These are phyloP conservation scores for Terana coerulea DNA, from an alignment of 768 basidiomycete species.

Conservation along the genomic window DNA sequence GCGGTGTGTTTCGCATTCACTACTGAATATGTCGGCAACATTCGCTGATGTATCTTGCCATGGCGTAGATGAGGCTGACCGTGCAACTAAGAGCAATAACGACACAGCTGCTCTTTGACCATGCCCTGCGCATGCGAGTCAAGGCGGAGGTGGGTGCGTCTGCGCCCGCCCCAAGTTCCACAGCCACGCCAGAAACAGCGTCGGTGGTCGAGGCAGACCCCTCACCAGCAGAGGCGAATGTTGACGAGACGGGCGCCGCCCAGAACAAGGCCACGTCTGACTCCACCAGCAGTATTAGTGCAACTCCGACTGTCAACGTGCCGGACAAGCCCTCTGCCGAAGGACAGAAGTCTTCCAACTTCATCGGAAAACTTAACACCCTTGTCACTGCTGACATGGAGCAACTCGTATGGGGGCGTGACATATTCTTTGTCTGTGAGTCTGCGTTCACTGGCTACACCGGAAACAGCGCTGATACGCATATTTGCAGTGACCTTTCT, in stretches of 20 bases:
- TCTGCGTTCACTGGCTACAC: constrained; percentile 36
- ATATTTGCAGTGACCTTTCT: constrained; percentile 32
- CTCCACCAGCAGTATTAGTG: too few species aligned
- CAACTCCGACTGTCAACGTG: constrained; percentile 13
- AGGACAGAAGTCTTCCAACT: constrained; percentile 31
- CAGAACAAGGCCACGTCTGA: too few species aligned
- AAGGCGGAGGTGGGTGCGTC: constrained; percentile 33
- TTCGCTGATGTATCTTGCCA: constrained; percentile 21
- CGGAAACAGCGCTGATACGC: background rate
- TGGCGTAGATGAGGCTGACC: constrained; percentile 32
- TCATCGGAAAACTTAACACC: constrained; percentile 77
- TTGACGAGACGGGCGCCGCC: too few species aligned
- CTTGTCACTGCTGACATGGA: constrained; percentile 62
- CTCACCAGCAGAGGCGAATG: too few species aligned
- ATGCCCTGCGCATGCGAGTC: constrained; percentile 14
- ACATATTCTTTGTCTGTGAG: constrained; percentile 4
- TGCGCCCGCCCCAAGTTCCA: too few species aligned
- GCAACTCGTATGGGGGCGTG: constrained; percentile 24
- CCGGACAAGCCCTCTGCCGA: background rate
- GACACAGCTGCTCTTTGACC: constrained; percentile 30
- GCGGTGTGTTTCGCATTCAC: constrained; percentile 17
- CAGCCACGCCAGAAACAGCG: constrained; percentile 22
- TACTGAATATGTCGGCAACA: background rate
- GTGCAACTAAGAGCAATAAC: background rate
- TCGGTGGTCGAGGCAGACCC: background rate